phyloP scores from a whole-genome alignment of 2,329 filamentous ascomycete species.

The Chaetomiaceae sp. region DNA sequence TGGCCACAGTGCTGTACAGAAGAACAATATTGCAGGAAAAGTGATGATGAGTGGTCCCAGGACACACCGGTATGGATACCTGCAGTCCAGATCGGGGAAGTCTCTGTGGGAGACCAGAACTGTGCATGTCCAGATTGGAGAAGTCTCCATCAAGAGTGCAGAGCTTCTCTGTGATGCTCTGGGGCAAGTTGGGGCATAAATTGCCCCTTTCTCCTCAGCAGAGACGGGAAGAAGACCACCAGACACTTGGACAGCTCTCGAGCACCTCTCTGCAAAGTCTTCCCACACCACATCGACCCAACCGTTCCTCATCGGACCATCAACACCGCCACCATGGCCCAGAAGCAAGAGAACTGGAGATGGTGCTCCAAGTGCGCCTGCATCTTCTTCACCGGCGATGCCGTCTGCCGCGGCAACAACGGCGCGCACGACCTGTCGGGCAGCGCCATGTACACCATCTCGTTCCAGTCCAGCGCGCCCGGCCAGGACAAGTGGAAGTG shows the following conservation, averaged over 20 bases:
- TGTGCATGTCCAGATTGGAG: no score
- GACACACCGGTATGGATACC: neutral
- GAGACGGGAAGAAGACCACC: no score
- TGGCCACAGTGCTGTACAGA: neutral
- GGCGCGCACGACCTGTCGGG: neutral
- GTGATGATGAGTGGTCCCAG: neutral
- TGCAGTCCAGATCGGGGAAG: neutral
- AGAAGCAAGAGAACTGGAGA: conserved; percentile 5
- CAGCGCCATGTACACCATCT: neutral
- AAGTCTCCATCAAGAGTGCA: no score
- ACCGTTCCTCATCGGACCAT: no score
- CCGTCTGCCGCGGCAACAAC: conserved; percentile 2
- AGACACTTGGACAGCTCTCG: no score
- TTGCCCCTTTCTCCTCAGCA: no score
- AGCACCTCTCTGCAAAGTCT: no score
- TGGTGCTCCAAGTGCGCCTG: conserved; percentile 6
- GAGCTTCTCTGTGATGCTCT: no score
- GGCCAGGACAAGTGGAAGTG: neutral
- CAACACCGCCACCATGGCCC: neutral
- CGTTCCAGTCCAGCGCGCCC: neutral
- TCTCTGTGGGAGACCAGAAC: no score
- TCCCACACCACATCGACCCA: no score
- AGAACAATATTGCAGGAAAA: neutral
- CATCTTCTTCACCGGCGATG: neutral
- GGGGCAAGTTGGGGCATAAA: no score